Evolutionary conservation across 495 filamentous ascomycete genomes (phyloP), one percentile per base, ranked within the genome.

Genomic region (Lasiosphaeria hispida): DNA sequence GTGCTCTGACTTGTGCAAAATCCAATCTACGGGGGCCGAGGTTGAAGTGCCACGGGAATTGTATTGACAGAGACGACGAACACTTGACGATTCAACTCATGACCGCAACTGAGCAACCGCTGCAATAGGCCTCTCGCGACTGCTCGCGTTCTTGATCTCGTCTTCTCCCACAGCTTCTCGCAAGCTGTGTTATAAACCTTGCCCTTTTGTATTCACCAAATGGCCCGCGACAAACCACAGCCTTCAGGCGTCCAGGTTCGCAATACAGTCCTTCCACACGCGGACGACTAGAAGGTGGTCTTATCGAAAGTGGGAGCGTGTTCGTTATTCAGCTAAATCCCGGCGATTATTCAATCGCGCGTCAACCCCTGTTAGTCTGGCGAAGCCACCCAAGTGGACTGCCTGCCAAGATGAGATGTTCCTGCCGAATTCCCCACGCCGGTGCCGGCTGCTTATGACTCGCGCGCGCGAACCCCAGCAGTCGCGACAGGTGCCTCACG

Each of bases 371-470:
- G 17, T 33, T 19, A 41, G 43, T 9, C 43, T 47, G 43, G 1
- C 8, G 19, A 51, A 17, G 10, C 14, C 3, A 10, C 36, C 35
- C 49, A 52, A 36, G 48, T 50, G 48, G 23, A 53, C 11, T 53
- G 37, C 34, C 49, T 52, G 50, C 50, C 50, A 53, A 53, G 37
- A 42, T 10, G 9, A 39, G 38, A 41, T 48, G 37, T 39, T 19
- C 50, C 50, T 42, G 50, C 37, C 50, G 36, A 53, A 30, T 38
- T 58, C 40, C 37, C 56, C 56, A 58, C 48, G 47, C 56, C 56
- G 48, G 56, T 42, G 48, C 56, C 48, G 47, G 56, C 48, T 52
- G 45, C 23, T 41, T 57, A 14, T 58, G 56, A 58, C 56, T 58
- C 56, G 56, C 38, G 55, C 37, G 18, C 50, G 37, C 50, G 36